phyloP scores from a whole-genome alignment of 208 protist genomes.

The Wallacemonas sp. region DNA sequence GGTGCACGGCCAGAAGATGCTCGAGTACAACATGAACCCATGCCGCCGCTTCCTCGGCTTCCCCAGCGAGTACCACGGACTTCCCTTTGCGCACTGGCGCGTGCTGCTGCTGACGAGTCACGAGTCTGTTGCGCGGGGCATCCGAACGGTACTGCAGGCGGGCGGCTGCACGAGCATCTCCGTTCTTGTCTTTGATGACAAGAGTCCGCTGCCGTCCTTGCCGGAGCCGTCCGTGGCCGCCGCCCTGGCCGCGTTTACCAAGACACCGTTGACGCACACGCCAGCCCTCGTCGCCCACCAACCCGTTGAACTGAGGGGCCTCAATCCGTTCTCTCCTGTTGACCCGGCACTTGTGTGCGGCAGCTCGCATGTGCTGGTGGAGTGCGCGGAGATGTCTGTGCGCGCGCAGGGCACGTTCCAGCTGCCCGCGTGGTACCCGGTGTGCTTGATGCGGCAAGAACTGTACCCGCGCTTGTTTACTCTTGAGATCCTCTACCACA shows the following conservation, averaged over 20 bases:
- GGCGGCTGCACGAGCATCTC: constrained; percentile 49
- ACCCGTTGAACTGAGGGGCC: background rate
- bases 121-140: constrained; percentile 38
- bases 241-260: constrained; percentile 3
- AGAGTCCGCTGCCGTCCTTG: background rate
- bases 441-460: constrained; percentile 24
- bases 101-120: constrained; percentile 59
- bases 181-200: constrained; percentile 4
- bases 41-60: constrained; percentile 26
- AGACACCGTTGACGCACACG: background rate
- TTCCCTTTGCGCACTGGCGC: constrained; percentile 52
- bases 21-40: constrained; percentile 66
- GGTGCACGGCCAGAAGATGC: constrained; percentile 40
- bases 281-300: background rate
- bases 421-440: constrained; percentile 55
- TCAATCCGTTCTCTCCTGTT: constrained; percentile 27
- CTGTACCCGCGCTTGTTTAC: constrained; percentile 49
- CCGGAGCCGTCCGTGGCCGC: constrained; percentile 11
- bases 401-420: constrained; percentile 33
- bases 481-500: constrained; percentile 70
- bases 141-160: constrained; percentile 48
- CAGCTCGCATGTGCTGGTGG: constrained; percentile 64
- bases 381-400: constrained; percentile 48
- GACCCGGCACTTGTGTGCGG: constrained; percentile 3
- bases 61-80: background rate